Evolutionary conservation across 495 filamentous ascomycete genomes (phyloP).

Genomic region (Achaetomiella virescens): DNA sequence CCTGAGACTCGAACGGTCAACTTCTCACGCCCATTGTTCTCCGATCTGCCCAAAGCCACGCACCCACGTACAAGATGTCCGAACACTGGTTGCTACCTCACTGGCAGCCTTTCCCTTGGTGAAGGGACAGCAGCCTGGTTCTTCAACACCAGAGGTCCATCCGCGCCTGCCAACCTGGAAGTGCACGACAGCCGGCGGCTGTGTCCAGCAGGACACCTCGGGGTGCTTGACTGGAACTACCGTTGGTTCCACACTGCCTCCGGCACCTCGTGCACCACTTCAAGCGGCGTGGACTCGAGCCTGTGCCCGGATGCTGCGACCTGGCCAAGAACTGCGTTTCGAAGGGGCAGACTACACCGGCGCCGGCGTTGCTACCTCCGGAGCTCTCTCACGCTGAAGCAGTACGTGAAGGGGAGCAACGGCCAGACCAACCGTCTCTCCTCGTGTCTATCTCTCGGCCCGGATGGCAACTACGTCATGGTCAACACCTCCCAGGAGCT

Average conservation of each 20-base stretch:
- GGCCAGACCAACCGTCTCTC: slow-evolving; percentile 31
- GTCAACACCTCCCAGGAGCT: slow-evolving; percentile 54
- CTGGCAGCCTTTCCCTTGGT: not conserved
- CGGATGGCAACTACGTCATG: slow-evolving; percentile 53
- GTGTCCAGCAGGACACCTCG: slow-evolving; percentile 37
- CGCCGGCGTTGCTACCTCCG: slow-evolving; percentile 41
- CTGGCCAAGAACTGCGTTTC: slow-evolving; percentile 47
- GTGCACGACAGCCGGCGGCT: slow-evolving; percentile 44
- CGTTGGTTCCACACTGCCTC: slow-evolving; percentile 42
- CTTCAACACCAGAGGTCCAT: slow-evolving; percentile 41
- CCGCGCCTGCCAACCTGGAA: slow-evolving; percentile 43
- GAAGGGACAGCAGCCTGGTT: slow-evolving; percentile 22
- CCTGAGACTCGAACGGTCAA: too few relatives aligned
- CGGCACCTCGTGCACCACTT: slow-evolving; percentile 33
- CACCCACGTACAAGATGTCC: too few relatives aligned
- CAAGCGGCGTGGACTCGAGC: slow-evolving; percentile 37
- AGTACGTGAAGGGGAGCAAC: slow-evolving; percentile 33
- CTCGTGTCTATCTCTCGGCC: slow-evolving; percentile 55
- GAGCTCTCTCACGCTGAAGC: slow-evolving; percentile 36
- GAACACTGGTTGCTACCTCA: not conserved
- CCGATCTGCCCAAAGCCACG: too few relatives aligned
- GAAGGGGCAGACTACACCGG: slow-evolving; percentile 41
- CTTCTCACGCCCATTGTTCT: too few relatives aligned
- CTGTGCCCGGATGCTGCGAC: slow-evolving; percentile 46
- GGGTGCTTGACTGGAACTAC: slow-evolving; percentile 44